phyloP scores from a whole-genome alignment of 192 early-diverging fungal genomes.

The Hyaloraphidium curvatum region DNA sequence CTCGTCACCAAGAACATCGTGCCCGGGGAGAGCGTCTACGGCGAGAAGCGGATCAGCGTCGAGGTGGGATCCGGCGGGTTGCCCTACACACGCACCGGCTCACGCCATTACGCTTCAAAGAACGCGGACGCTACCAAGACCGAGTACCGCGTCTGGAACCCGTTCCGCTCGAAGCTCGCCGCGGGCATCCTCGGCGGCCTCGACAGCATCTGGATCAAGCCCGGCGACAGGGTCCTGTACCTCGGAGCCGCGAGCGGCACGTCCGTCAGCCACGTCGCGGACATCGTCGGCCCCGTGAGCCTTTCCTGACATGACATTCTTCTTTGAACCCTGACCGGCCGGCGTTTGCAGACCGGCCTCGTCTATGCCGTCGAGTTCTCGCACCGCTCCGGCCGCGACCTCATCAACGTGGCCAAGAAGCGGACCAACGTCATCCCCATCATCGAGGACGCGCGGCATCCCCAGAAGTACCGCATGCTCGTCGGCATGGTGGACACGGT shows the following conservation, averaged over 20 bases:
- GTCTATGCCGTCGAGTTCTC: slow-evolving; percentile 99
- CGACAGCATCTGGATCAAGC: slow-evolving; percentile 85
- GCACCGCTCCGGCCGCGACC: slow-evolving; percentile 92
- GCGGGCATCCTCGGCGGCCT: slow-evolving; percentile 92
- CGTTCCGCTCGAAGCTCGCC: slow-evolving; percentile 97
- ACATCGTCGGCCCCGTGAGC: slow-evolving; percentile 76
- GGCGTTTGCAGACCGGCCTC: slow-evolving; percentile 46
- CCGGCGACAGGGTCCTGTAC: slow-evolving; percentile 93
- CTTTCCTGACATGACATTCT: background rate
- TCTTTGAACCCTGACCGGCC: background rate
- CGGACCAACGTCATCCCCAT: slow-evolving; percentile 98
- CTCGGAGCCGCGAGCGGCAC: slow-evolving; percentile 92
- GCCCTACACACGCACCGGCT: no score
- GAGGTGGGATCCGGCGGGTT: no score
- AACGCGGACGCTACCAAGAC: slow-evolving; percentile 79
- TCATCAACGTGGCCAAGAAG: slow-evolving; percentile 99
- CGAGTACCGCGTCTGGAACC: slow-evolving; percentile 99
- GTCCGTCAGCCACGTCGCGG: slow-evolving; percentile 90
- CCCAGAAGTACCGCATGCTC: slow-evolving; percentile 99
- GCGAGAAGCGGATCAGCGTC: slow-evolving; percentile 93
- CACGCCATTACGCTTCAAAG: slow-evolving; percentile 8
- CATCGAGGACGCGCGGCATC: slow-evolving; percentile 98
- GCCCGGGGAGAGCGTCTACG: slow-evolving; percentile 89
- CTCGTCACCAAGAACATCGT: slow-evolving; percentile 98
- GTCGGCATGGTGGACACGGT: slow-evolving; percentile 96